Conservation (phyloP, 2,329 filamentous ascomycete genomes). For the Elsinoe batatas region DNA sequence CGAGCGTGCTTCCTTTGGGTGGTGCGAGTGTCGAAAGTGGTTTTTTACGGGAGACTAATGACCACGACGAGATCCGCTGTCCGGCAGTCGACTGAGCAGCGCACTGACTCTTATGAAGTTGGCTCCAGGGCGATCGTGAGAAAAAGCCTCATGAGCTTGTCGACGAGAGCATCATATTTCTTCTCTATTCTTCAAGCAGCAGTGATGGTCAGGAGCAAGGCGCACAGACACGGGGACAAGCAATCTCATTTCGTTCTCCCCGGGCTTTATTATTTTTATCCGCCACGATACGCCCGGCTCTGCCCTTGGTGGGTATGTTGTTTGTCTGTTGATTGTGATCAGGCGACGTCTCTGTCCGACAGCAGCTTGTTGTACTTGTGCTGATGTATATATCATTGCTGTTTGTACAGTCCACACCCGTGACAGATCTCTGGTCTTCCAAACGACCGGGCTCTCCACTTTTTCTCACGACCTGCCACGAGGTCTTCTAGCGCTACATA, state of each 20-base stretch:
- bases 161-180: not conserved
- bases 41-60: not conserved
- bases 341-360: not conserved
- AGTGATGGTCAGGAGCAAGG: slow-evolving; percentile 11
- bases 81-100: slow-evolving; percentile 7
- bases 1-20: not conserved
- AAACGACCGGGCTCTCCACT: slow-evolving; percentile 9
- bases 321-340: not conserved
- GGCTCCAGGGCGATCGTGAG: not conserved
- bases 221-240: not conserved
- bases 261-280: too few relatives aligned
- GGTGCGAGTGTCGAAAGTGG: not conserved
- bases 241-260: too few relatives aligned
- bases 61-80: not conserved
- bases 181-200: slow-evolving; percentile 1
- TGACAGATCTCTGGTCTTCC: slow-evolving; percentile 2
- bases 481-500: slow-evolving; percentile 10
- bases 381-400: too few relatives aligned
- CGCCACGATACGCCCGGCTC: too few relatives aligned
- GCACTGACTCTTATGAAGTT: slow-evolving; percentile 2
- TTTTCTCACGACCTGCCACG: slow-evolving; percentile 11
- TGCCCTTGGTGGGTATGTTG: not conserved
- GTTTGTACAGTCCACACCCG: too few relatives aligned
- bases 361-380: not conserved
- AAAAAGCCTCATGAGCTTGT: slow-evolving; percentile 3